Evolutionary conservation across 106 monocot species (phyloP), one percentile per base, ranked within the genome.

Genomic region (Vanilla planifolia): DNA sequence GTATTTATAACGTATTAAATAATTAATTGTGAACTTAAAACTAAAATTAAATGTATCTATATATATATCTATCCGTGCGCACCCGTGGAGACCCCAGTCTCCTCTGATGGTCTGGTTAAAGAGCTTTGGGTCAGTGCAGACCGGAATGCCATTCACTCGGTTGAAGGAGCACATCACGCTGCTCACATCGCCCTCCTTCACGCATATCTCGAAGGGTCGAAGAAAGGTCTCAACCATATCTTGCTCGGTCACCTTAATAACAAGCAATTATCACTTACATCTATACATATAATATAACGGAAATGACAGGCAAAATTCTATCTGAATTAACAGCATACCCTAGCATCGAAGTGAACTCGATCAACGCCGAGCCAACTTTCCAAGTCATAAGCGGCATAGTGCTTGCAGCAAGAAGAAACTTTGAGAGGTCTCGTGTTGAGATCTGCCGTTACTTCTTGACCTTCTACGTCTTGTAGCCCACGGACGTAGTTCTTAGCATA

Each of bases 81-180:
- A 81, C 76, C 83, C 83, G 65, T 83, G 66, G 39, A 83, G 67
- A 20, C 71, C 33, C 83, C 78, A 78, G 4, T 75, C 62, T 2
- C 41, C 51, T 44, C 83, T 44, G 19, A 78, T 56, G 2, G 73
- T 77, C 44, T 46, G 43, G 4, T 27, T 42, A 3, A 83, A 29
- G 2, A 83, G 63, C 44, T 50, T 61, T 0, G 61, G 13, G 62
- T 83, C 77, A 9, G 73, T 70, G 10, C 83, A 83, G 0, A 58
- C 25, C 0, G 83, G 83, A 8, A 70, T 25, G 22, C 83, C 83
- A 17, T 83, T 83, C 43, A 83, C 50, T n/a, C 58, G 65, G 30
- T 83, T 83, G 67, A 74, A 83, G 5, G 83, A 74, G 71, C 83
- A 83, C 83, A 83, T 83, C 5, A 83, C 35, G 41, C 83, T 63